Conservation (phyloP, 176 grass and related monocot genomes). For the Avena atlantica region DNA sequence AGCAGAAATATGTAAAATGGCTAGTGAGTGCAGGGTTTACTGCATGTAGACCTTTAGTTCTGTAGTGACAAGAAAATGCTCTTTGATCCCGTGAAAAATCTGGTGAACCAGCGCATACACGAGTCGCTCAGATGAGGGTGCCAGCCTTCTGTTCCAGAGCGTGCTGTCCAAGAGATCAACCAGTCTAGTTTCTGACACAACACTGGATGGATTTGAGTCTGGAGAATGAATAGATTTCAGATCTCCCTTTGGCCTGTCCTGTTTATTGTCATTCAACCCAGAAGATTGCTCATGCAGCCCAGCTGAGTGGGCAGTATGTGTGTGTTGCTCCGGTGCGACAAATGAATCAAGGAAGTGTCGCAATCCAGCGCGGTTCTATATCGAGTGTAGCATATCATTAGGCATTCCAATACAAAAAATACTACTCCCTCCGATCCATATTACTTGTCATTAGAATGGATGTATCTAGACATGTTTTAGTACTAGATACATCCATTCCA, state of each 20-base stretch:
- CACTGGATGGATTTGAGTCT: constrained; percentile 53
- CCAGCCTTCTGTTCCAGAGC: constrained; percentile 88
- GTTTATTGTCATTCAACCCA: constrained; percentile 53
- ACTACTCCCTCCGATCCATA: too few species aligned
- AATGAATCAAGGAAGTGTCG: constrained; percentile 89
- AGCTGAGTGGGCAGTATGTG: constrained; percentile 36
- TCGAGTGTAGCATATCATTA: constrained; percentile 31
- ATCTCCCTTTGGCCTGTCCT: constrained; percentile 59
- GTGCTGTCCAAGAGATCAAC: constrained; percentile 89
- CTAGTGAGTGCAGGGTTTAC: constrained; percentile 19
- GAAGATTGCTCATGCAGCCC: constrained; percentile 51
- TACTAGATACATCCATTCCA: too few species aligned
- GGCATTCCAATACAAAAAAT: constrained; percentile 15
- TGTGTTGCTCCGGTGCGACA: constrained; percentile 65
- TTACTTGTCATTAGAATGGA: too few species aligned
- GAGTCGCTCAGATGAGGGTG: constrained; percentile 82
- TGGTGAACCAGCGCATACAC: constrained; percentile 90
- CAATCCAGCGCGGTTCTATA: constrained; percentile 78
- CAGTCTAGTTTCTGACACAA: constrained; percentile 62
- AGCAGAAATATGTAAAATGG: not conserved
- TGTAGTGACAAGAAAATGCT: constrained; percentile 92
- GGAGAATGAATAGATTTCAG: constrained; percentile 56
- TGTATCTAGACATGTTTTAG: too few species aligned
- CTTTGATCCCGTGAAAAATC: constrained; percentile 96
- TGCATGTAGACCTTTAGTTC: constrained; percentile 73